Percentiles rank a stretch among this genome's conserved stretches.
phyloP scores from a whole-genome alignment of 2,329 filamentous ascomycete species.

The Colletotrichum echinochloae region DNA sequence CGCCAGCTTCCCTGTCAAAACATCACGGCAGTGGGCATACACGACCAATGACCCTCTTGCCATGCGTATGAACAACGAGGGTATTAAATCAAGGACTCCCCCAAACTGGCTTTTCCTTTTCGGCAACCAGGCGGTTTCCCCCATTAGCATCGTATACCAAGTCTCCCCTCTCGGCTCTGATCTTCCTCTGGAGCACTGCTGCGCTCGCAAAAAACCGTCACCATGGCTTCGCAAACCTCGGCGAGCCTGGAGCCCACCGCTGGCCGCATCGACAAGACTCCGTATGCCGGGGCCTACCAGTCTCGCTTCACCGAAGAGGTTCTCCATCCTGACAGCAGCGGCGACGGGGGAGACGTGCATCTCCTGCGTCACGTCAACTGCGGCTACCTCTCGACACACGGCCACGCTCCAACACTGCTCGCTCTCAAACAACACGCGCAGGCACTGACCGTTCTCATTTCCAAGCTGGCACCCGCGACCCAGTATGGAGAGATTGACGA shows the following conservation, averaged over 20 bases:
- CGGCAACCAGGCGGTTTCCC: not conserved
- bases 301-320: slow-evolving; percentile 36
- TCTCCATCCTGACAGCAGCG: not conserved
- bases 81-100: not conserved
- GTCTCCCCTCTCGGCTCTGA: not conserved
- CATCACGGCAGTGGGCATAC: not conserved
- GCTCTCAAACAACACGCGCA: slow-evolving; percentile 71
- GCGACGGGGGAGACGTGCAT: slow-evolving; percentile 38
- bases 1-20: not conserved
- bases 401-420: slow-evolving; percentile 64
- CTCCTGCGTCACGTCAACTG: slow-evolving; percentile 64
- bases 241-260: not conserved
- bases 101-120: not conserved
- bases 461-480: slow-evolving; percentile 57
- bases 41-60: not conserved
- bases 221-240: not conserved
- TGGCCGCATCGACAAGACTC: slow-evolving; percentile 26
- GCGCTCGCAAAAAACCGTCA: not conserved
- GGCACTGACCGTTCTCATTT: slow-evolving; percentile 66
- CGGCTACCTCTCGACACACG: slow-evolving; percentile 66
- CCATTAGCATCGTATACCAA: not conserved
- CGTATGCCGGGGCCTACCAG: slow-evolving; percentile 34
- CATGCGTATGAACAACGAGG: not conserved
- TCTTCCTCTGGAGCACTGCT: not conserved
- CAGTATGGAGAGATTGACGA: slow-evolving; percentile 47